phyloP scores from a whole-genome alignment of 305 asterid species.

The Solanum hybrid region DNA sequence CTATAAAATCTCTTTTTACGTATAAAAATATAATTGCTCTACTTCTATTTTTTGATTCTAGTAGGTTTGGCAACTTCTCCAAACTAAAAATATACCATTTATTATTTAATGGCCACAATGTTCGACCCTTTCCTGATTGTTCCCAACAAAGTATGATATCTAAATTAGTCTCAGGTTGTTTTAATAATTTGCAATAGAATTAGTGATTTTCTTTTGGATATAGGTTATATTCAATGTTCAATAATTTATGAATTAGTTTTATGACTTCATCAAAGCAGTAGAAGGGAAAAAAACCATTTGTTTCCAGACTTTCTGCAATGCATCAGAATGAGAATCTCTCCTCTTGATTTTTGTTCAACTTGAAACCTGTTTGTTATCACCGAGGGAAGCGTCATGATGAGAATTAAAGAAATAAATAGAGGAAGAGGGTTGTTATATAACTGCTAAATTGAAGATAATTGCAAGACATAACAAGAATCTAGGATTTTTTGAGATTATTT shows the following conservation, averaged over 20 bases:
- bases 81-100: neutral
- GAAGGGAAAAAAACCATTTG: neutral
- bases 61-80: neutral
- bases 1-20: neutral
- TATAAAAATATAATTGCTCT: neutral
- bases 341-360: neutral
- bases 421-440: neutral
- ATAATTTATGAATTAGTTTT: neutral
- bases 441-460: neutral
- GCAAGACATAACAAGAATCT: neutral
- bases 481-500: neutral
- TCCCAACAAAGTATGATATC: neutral
- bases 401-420: neutral
- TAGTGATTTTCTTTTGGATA: neutral
- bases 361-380: neutral
- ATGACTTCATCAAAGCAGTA: neutral
- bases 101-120: neutral
- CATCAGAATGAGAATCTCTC: neutral
- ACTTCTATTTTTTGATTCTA: neutral
- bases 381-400: neutral
- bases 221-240: neutral
- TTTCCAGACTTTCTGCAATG: neutral
- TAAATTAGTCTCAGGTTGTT: neutral
- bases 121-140: neutral
- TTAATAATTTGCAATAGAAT: neutral